Conservation (phyloP, 2,329 filamentous ascomycete genomes). For the Aureobasidium sp. region DNA sequence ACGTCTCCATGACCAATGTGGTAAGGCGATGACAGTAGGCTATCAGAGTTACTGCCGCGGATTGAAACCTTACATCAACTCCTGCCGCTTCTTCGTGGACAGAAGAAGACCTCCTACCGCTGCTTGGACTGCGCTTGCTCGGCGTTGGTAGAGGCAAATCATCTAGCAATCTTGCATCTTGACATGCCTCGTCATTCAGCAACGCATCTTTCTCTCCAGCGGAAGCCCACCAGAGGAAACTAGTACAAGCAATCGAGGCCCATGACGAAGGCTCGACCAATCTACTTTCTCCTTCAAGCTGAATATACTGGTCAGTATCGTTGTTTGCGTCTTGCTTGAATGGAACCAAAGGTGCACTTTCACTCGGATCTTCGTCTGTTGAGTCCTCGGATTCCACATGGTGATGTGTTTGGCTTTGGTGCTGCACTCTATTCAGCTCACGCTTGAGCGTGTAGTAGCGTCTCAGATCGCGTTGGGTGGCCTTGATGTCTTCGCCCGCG, state of each 20-base stretch:
- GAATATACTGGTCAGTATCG: conserved; percentile 13
- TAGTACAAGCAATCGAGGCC: conserved; percentile 68
- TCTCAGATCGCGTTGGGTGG: conserved; percentile 81
- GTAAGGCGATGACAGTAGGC: conserved; percentile 76
- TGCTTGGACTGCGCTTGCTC: not conserved
- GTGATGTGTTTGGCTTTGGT: conserved; percentile 26
- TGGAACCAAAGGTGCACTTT: conserved; percentile 9
- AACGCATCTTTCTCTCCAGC: conserved; percentile 61
- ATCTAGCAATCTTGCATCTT: conserved; percentile 36
- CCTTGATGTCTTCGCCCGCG: conserved; percentile 59
- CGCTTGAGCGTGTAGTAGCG: conserved; percentile 63
- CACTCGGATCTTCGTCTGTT: conserved; percentile 14
- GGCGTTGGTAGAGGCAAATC: conserved; percentile 26
- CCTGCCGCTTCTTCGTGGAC: conserved; percentile 37
- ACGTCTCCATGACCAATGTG: conserved; percentile 51
- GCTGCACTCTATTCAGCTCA: conserved; percentile 42
- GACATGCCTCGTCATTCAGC: conserved; percentile 45
- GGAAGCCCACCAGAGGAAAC: conserved; percentile 86
- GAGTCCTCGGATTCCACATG: conserved; percentile 19
- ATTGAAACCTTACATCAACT: conserved; percentile 36
- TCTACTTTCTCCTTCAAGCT: conserved; percentile 20
- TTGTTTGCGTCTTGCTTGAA: conserved; percentile 9
- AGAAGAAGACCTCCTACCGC: not conserved
- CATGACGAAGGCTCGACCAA: conserved; percentile 50
- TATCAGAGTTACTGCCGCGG: conserved; percentile 62